Percentiles rank a stretch among this genome's conserved stretches.
These are phyloP conservation scores for Candida freyschussii DNA, from an alignment of 1,139 yeast species.

Conservation along the genomic window DNA sequence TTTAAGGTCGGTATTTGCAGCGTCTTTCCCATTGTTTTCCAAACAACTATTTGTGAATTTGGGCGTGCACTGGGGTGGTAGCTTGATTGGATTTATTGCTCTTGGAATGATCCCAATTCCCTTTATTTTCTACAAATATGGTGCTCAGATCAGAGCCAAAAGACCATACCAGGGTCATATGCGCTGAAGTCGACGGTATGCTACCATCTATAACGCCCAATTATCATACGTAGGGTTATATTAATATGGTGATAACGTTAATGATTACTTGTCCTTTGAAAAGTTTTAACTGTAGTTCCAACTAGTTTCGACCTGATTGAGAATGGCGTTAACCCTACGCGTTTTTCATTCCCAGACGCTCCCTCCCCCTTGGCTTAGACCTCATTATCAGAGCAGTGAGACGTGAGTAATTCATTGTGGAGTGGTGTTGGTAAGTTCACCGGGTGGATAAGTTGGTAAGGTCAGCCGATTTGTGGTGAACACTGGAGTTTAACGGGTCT, in stretches of 20 bases:
- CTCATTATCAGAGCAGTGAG: no score
- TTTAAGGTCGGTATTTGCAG: slow-evolving; percentile 57
- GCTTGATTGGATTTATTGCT: slow-evolving; percentile 47
- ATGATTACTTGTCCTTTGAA: no score
- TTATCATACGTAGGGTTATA: background rate
- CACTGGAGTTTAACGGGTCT: no score
- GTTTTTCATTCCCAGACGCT: no score
- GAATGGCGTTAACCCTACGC: no score
- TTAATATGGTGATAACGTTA: background rate
- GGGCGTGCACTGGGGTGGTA: slow-evolving; percentile 55
- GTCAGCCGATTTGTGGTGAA: no score
- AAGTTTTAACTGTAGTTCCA: no score
- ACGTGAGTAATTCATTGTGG: no score
- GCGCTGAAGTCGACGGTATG: background rate
- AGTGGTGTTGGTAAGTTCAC: no score
- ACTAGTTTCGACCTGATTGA: no score
- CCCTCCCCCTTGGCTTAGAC: no score
- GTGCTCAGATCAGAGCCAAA: slow-evolving; percentile 44
- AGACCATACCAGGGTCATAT: slow-evolving; percentile 30
- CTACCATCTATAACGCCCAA: background rate
- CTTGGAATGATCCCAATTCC: slow-evolving; percentile 56
- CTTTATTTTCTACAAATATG: slow-evolving; percentile 47
- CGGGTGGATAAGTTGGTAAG: no score
- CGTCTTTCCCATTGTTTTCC: slow-evolving; percentile 66
- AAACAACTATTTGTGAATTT: slow-evolving; percentile 42